Conservation (phyloP, 306 rosid species). For the Betula pendula region DNA sequence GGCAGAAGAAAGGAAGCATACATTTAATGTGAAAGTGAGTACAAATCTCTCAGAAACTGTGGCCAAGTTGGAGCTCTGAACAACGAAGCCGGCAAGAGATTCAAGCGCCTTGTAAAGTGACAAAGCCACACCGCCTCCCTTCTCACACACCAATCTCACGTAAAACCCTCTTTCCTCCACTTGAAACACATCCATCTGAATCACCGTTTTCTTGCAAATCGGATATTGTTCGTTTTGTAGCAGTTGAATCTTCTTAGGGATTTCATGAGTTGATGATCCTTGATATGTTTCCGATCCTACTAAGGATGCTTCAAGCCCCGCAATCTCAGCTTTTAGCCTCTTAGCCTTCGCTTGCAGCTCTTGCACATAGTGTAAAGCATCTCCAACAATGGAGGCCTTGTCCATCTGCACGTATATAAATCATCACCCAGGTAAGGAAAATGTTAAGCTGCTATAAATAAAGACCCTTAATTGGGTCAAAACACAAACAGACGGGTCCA, state of each 20-base stretch:
- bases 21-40: conserved; percentile 69
- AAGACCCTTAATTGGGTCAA: too few relatives aligned
- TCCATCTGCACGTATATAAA: conserved; percentile 60
- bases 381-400: conserved; percentile 92
- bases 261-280: conserved; percentile 29
- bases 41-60: conserved; percentile 49
- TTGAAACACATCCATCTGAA: conserved; percentile 77
- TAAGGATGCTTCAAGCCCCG: conserved; percentile 66
- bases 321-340: conserved; percentile 69
- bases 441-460: too few relatives aligned
- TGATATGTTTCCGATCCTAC: conserved; percentile 37
- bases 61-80: conserved; percentile 72
- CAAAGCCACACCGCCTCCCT: conserved; percentile 62
- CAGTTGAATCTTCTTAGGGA: conserved; percentile 34
- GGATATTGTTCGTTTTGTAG: conserved; percentile 16
- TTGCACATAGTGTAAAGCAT: conserved; percentile 71
- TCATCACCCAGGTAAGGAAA: too few relatives aligned
- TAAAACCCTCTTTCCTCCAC: conserved; percentile 83
- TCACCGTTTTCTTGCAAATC: conserved; percentile 49
- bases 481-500: too few relatives aligned
- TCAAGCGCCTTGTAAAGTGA: conserved; percentile 75
- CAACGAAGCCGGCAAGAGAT: conserved; percentile 60
- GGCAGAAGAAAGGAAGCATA: conserved; percentile 18
- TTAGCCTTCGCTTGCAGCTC: conserved; percentile 70
- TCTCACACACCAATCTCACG: conserved; percentile 62